Conservation (phyloP, 2,329 filamentous ascomycete genomes). For the Sarocladium kiliense region DNA sequence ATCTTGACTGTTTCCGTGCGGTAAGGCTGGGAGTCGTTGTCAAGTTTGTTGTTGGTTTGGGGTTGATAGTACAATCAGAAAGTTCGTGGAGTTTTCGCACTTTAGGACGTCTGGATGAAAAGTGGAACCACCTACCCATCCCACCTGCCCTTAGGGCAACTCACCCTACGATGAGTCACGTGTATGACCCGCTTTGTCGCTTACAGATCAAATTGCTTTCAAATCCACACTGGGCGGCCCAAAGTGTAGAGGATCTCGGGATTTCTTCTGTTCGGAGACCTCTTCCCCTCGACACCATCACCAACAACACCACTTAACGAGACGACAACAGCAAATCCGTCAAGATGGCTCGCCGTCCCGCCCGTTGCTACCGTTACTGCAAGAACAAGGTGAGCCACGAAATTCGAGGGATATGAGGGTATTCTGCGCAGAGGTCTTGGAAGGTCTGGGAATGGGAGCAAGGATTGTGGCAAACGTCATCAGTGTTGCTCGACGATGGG, state of each 20-base stretch:
- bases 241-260: not conserved
- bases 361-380: constrained; percentile 99
- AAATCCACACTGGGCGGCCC: not conserved
- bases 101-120: not conserved
- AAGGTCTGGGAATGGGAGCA: not conserved
- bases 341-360: constrained; percentile 99
- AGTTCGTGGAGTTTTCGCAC: not conserved
- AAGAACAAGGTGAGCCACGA: constrained; percentile 94
- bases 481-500: not conserved
- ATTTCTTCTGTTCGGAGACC: constrained; percentile 12
- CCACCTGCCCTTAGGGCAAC: not conserved
- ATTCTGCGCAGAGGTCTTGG: not conserved
- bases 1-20: constrained; percentile 40
- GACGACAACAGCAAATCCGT: constrained; percentile 48
- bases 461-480: constrained; percentile 1
- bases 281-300: constrained; percentile 30
- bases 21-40: constrained; percentile 8
- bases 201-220: not conserved
- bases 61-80: constrained; percentile 5
- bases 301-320: constrained; percentile 23
- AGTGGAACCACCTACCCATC: not conserved
- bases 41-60: constrained; percentile 10
- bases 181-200: not conserved
- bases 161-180: not conserved
- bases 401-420: not conserved